Conservation (phyloP, 2,329 filamentous ascomycete species). For the Tothia fuscella region DNA sequence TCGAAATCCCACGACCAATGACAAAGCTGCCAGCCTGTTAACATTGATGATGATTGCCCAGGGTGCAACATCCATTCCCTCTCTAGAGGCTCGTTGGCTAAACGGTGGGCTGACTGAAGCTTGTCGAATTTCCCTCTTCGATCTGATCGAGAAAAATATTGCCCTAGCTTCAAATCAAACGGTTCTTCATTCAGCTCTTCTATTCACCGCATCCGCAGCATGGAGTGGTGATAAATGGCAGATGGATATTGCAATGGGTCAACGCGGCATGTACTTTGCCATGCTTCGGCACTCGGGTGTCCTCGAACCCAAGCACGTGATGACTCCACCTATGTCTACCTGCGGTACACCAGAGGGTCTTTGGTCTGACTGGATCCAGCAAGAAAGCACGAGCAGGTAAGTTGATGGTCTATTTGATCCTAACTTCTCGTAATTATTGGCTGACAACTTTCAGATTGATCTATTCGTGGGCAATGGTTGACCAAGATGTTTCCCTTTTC, state of each 20-base stretch:
- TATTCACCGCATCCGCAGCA: conserved; percentile 56
- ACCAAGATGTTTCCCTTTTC: conserved; percentile 59
- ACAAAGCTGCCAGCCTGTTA: conserved; percentile 52
- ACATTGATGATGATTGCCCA: conserved; percentile 63
- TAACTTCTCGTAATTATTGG: conserved; percentile 6
- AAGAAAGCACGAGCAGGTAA: conserved; percentile 51
- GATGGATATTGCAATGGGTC: conserved; percentile 66
- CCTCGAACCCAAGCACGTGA: conserved; percentile 32
- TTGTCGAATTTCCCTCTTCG: conserved; percentile 59
- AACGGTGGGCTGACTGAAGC: conserved; percentile 57
- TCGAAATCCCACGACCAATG: conserved; percentile 40
- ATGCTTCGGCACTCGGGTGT: conserved; percentile 61
- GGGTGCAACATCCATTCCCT: conserved; percentile 54
- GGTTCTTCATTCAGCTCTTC: conserved; percentile 51
- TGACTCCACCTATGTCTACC: conserved; percentile 4
- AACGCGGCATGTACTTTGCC: conserved; percentile 59
- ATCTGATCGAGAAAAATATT: conserved; percentile 60
- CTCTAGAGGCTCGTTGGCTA: conserved; percentile 51
- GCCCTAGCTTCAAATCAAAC: conserved; percentile 54
- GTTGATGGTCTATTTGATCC: conserved; percentile 15
- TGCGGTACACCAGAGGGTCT: conserved; percentile 3
- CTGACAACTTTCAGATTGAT: conserved; percentile 40
- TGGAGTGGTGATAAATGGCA: conserved; percentile 71
- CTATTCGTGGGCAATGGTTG: conserved; percentile 66
- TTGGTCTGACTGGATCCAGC: conserved; percentile 54